Base-by-base conservation (phyloP, 208 protist genomes). In the Tetramitus jugosus region DNA sequence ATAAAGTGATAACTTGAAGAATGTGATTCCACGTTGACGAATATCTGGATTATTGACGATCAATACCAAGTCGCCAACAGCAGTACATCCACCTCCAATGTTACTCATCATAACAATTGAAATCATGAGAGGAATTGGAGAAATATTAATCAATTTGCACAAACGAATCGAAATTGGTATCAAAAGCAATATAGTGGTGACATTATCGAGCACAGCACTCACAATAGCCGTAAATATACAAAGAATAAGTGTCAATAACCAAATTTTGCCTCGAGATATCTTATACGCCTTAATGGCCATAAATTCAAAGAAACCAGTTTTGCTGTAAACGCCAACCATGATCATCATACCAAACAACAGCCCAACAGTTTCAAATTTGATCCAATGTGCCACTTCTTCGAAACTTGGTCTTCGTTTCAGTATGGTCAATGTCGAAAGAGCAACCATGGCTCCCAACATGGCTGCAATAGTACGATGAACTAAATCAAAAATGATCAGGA, bases 261-360 rank as follows among this genome's bases (percentile, higher is more conserved):
- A 86, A 60, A 82, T 53, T 45, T 82, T 76, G 29, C 84, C 84
- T 53, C 74, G 78, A 53, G 65, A 69, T 56, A 84, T 0, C 65
- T 83, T 83, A 60, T 88, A 87, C 2, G 83, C 83, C 49, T 80
- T 52, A 3, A 84, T 53, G 20, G 83, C 84, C 4, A 61, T 72
- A 69, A 53, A 88, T 67, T 89, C 87, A 76, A 90, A 90, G 31
- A 89, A 76, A 8, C 87, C 87, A 35, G 87, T 90, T 31, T 60
- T 60, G 17, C 79, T 76, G 40, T 90, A 76, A 39, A 90, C 77
- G n/a, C 75, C 53, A 23, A 90, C 84, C 23, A 90, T 90, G 20
- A 87, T 37, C 87, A 90, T 90, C 87, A 90, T 90, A 31, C 84
- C 83, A 37, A 90, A 87, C 17, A 90, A 62, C 4, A 90, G 80